A percentile compares a stretch with the other conserved stretches of the same genome.
Conservation (phyloP, 768 basidiomycete species). For the Cystofilobasidium bisporidii region DNA sequence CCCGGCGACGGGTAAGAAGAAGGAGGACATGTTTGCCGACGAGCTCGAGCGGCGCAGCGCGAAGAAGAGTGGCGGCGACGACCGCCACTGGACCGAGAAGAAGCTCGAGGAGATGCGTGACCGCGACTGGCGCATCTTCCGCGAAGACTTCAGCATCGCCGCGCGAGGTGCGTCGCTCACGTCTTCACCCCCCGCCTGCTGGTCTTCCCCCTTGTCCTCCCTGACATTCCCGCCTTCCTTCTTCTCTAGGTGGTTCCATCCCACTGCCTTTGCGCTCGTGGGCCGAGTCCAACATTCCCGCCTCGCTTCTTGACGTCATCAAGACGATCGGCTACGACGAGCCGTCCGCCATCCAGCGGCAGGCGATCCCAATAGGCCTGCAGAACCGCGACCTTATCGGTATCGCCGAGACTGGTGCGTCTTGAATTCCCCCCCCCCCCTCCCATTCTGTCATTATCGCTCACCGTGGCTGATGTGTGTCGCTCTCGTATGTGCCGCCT, state of each 20-base stretch:
- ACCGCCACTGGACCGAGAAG: conserved; percentile 97
- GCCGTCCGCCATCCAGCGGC: conserved; percentile 91
- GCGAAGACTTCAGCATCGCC: conserved; percentile 95
- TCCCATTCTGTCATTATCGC: neutral
- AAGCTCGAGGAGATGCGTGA: conserved; percentile 86
- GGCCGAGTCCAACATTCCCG: conserved; percentile 76
- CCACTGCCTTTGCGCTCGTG: conserved; percentile 89
- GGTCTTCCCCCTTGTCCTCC: neutral
- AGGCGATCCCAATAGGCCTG: conserved; percentile 97
- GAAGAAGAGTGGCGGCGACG: conserved; percentile 71
- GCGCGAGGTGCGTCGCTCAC: conserved; percentile 68
- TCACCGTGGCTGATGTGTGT: neutral
- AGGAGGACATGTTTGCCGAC: conserved; percentile 51
- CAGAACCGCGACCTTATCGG: conserved; percentile 96
- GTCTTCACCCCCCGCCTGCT: neutral
- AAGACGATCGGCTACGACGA: conserved; percentile 92
- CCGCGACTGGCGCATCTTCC: conserved; percentile 96
- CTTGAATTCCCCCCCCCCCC: neutral
- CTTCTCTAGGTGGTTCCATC: conserved; percentile 73
- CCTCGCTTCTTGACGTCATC: conserved; percentile 67
- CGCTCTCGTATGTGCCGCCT: neutral
- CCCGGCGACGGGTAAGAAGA: conserved; percentile 3
- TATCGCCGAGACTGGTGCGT: conserved; percentile 89
- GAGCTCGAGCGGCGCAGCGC: conserved; percentile 72
- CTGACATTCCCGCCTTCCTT: neutral